phyloP scores from a whole-genome alignment of 2,329 filamentous ascomycete genomes.

The Arthrobotrys sinensis region DNA sequence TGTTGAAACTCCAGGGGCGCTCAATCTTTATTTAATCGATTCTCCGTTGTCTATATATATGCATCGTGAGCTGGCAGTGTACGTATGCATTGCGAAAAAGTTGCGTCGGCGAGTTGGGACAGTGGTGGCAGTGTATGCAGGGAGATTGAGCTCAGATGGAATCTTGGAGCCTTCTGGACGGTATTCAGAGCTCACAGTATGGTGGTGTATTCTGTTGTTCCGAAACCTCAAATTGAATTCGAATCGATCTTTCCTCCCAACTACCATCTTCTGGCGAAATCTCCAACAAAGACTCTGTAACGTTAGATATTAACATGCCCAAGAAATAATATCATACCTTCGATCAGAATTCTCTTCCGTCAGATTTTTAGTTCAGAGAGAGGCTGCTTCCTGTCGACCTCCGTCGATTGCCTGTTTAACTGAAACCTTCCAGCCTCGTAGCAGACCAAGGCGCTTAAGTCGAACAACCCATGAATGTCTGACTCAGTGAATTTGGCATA shows the following conservation, averaged over 20 bases:
- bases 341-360: no score
- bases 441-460: no score
- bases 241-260: no score
- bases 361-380: not conserved
- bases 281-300: no score
- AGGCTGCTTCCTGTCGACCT: not conserved
- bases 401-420: not conserved
- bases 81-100: not conserved
- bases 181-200: no score
- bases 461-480: not conserved
- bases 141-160: not conserved
- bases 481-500: not conserved
- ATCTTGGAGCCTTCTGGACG: not conserved
- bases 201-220: no score
- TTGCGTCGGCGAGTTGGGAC: not conserved
- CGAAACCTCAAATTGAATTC: no score
- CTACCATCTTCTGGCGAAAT: no score
- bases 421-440: not conserved
- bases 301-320: no score
- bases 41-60: not conserved
- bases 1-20: no score
- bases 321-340: no score
- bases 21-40: not conserved
- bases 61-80: not conserved
- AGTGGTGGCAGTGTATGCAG: no score